Conservation (phyloP, 495 filamentous ascomycete species). For the Aspergillus egyptiacus region DNA sequence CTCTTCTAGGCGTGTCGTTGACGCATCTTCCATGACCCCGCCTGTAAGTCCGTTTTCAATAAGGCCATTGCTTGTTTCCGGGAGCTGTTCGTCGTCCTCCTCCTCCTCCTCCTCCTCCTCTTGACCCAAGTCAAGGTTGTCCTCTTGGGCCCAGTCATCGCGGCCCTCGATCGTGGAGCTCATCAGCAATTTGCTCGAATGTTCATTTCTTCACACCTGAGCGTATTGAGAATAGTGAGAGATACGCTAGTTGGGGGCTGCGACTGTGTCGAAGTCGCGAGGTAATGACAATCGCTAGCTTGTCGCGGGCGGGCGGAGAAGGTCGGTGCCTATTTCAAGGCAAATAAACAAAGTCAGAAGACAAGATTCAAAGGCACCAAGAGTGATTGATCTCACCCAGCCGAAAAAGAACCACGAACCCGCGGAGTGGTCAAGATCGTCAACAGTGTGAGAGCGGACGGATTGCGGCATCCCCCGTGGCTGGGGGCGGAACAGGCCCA, state of each 20-base stretch:
- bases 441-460: neutral
- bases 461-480: conserved; percentile 3
- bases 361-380: neutral
- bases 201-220: conserved; percentile 35
- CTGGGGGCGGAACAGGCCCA: conserved; percentile 3
- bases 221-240: neutral
- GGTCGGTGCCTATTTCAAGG: neutral
- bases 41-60: conserved; percentile 12
- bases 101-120: too few relatives aligned
- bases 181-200: conserved; percentile 41
- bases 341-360: neutral
- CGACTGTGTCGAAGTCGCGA: neutral
- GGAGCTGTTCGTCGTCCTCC: conserved; percentile 22
- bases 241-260: neutral
- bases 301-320: neutral
- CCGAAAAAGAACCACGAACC: conserved; percentile 2
- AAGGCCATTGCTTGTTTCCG: conserved; percentile 21
- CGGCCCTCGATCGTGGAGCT: conserved; percentile 47
- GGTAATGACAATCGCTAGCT: neutral
- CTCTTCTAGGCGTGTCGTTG: conserved; percentile 23
- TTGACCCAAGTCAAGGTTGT: conserved; percentile 43
- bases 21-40: conserved; percentile 6
- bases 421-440: conserved; percentile 8
- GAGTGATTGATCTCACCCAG: conserved; percentile 1
- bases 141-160: conserved; percentile 41